A percentile compares a stretch with the other conserved stretches of the same genome.
phyloP scores from a whole-genome alignment of 805 yeast species.

The Ogataea minuta region DNA sequence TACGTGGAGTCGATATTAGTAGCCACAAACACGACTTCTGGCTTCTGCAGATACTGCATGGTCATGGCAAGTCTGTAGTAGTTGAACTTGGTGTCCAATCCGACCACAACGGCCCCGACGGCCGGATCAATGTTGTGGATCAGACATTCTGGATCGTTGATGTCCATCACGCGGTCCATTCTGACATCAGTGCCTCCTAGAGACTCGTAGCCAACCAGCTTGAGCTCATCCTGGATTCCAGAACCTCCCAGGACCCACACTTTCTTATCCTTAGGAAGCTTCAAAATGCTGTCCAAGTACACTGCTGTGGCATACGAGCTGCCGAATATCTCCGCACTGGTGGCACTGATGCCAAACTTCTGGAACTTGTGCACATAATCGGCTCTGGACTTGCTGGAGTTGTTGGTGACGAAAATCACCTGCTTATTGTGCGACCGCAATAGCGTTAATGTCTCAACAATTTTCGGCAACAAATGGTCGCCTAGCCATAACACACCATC shows the following conservation, averaged over 20 bases:
- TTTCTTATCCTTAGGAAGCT: conserved; percentile 72
- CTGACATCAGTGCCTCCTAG: conserved; percentile 82
- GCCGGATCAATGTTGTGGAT: conserved; percentile 60
- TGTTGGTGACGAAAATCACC: conserved; percentile 89
- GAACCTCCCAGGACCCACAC: conserved; percentile 87
- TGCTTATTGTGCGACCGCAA: conserved; percentile 58
- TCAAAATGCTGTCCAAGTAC: conserved; percentile 71
- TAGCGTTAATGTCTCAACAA: conserved; percentile 69
- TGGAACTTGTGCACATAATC: conserved; percentile 76
- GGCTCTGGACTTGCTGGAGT: conserved; percentile 84
- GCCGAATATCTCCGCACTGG: conserved; percentile 76
- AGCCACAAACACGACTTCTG: conserved; percentile 73
- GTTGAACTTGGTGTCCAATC: conserved; percentile 73
- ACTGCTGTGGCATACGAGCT: conserved; percentile 91
- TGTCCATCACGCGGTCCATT: conserved; percentile 51
- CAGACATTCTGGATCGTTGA: conserved; percentile 54
- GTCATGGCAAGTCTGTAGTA: conserved; percentile 81
- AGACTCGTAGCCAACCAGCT: conserved; percentile 67
- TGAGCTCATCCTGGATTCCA: conserved; percentile 81
- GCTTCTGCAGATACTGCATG: conserved; percentile 71
- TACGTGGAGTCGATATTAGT: conserved; percentile 94
- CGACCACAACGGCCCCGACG: conserved; percentile 89
- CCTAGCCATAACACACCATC: conserved; percentile 98
- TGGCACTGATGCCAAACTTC: conserved; percentile 49
- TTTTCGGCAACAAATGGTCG: conserved; percentile 70